These are phyloP conservation scores for Colletotrichum viniferum DNA, from an alignment of 2,329 filamentous ascomycete genomes.

Conservation along the genomic window DNA sequence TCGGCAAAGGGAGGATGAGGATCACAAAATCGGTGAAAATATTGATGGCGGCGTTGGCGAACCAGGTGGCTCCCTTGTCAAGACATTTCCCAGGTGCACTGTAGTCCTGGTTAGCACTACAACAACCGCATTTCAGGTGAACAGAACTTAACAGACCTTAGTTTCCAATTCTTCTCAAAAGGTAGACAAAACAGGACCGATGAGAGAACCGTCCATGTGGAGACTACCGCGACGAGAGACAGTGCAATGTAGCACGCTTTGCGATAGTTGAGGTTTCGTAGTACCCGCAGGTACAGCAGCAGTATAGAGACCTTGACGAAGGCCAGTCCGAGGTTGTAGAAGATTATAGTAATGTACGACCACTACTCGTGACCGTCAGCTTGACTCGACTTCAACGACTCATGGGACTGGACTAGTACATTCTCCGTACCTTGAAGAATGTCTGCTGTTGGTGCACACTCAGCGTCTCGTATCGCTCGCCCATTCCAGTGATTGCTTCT, in stretches of 20 bases:
- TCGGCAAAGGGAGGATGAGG: slow-evolving; percentile 28
- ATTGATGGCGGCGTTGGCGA: slow-evolving; percentile 26
- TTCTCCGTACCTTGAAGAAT: slow-evolving; percentile 1
- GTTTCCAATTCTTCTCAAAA: slow-evolving; percentile 23
- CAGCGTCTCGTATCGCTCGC: not conserved
- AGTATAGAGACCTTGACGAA: slow-evolving; percentile 29
- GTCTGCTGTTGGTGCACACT: slow-evolving; percentile 1
- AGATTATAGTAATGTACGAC: slow-evolving; percentile 24
- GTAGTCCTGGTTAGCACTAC: not conserved
- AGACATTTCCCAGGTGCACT: not conserved
- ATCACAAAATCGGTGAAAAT: slow-evolving; percentile 29
- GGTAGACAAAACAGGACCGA: slow-evolving; percentile 27
- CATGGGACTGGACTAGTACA: not conserved
- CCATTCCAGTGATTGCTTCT: not conserved
- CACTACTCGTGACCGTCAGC: not conserved
- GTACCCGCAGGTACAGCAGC: slow-evolving; percentile 28
- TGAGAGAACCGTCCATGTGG: slow-evolving; percentile 17
- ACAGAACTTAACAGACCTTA: not conserved
- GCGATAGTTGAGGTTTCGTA: slow-evolving; percentile 27
- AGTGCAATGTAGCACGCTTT: slow-evolving; percentile 20
- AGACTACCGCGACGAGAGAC: slow-evolving; percentile 22
- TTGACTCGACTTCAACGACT: not conserved
- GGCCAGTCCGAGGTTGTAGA: slow-evolving; percentile 26
- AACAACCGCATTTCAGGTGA: not conserved
- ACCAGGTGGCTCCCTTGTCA: not conserved